These are phyloP conservation scores for Termitomyces sp. DNA, from an alignment of 768 basidiomycete genomes.

Conservation along the genomic window DNA sequence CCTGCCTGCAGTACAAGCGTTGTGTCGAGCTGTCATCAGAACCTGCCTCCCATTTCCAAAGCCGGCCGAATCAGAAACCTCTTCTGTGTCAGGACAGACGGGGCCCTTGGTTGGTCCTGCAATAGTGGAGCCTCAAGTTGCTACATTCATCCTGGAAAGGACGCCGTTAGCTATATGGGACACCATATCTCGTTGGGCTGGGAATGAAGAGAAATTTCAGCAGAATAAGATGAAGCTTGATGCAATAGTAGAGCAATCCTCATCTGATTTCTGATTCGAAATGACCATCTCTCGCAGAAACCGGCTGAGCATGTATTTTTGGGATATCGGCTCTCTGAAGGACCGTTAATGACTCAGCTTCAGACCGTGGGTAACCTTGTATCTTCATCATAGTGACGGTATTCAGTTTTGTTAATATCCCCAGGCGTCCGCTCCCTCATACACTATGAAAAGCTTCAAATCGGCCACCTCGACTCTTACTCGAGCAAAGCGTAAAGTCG, in stretches of 20 bases:
- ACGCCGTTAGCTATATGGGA: conserved; percentile 51
- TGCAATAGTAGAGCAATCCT: conserved; percentile 35
- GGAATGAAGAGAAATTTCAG: conserved; percentile 47
- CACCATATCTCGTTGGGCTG: conserved; percentile 56
- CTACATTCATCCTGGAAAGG: conserved; percentile 44
- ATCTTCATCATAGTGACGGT: background rate
- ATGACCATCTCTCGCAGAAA: conserved; percentile 24
- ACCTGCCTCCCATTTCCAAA: conserved; percentile 38
- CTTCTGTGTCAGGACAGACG: background rate
- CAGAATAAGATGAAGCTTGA: conserved; percentile 41
- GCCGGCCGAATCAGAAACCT: background rate
- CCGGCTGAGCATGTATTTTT: conserved; percentile 45
- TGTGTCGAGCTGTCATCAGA: conserved; percentile 35
- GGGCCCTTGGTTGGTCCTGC: background rate
- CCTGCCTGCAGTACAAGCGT: conserved; percentile 11
- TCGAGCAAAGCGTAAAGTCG: conserved; percentile 23
- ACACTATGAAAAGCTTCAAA: conserved; percentile 55
- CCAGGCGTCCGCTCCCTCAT: conserved; percentile 42
- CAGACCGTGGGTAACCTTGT: conserved; percentile 40
- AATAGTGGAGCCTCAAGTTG: conserved; percentile 24
- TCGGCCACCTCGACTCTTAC: conserved; percentile 32
- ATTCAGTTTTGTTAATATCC: background rate
- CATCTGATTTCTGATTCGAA: background rate
- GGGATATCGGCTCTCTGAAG: conserved; percentile 51
- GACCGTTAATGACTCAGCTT: conserved; percentile 52